Conservation (phyloP, 441 rosid species). For the Populus tomentosa region DNA sequence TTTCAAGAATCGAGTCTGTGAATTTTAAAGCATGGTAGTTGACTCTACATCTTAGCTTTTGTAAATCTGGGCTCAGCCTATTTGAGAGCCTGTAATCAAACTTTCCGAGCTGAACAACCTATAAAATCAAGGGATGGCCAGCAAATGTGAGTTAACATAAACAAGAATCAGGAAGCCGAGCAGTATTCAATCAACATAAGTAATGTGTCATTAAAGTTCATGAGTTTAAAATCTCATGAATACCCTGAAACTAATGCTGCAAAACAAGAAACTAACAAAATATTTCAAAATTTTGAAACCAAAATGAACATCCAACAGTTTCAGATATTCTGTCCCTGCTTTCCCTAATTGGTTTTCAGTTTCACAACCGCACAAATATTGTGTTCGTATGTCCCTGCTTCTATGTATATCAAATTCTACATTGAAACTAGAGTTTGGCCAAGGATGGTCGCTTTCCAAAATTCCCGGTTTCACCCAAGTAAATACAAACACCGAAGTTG, state of each 20-base stretch:
- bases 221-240: background rate
- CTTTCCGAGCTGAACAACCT: conserved; percentile 81
- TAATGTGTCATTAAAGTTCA: background rate
- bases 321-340: background rate
- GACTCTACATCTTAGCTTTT: conserved; percentile 87
- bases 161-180: background rate
- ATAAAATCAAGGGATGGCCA: conserved; percentile 15
- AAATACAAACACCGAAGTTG: background rate
- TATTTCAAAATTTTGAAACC: background rate
- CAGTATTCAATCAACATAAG: background rate
- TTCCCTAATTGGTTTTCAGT: too few relatives aligned
- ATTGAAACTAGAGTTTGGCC: background rate
- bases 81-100: conserved; percentile 91
- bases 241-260: background rate
- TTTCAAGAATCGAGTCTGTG: conserved; percentile 60
- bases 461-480: background rate
- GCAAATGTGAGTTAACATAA: background rate
- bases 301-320: background rate
- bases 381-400: background rate
- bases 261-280: background rate
- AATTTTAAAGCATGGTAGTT: conserved; percentile 82
- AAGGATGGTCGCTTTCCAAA: background rate
- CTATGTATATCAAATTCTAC: background rate
- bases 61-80: conserved; percentile 61
- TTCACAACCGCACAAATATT: background rate